Percentiles rank a stretch among this genome's conserved stretches.
Conservation (phyloP, 352 stramenopile genomes). For the Phytophthora agathidicida region DNA sequence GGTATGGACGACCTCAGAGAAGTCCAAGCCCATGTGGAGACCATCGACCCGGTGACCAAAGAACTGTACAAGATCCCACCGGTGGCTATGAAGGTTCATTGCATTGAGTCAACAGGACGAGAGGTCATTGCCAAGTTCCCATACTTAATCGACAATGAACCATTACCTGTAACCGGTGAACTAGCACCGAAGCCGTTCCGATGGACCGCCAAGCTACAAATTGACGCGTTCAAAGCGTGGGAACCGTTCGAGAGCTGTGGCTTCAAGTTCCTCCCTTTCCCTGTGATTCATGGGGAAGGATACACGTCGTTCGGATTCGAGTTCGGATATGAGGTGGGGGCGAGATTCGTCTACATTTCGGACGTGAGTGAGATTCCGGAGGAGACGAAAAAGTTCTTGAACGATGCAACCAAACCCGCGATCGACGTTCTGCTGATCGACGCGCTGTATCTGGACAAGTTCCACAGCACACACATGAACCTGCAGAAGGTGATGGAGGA, state of each 20-base stretch:
- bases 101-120: conserved; percentile 54
- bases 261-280: conserved; percentile 67
- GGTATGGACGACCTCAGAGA: conserved; percentile 88
- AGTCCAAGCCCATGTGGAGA: conserved; percentile 66
- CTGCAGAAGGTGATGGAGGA: conserved; percentile 69
- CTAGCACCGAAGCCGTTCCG: conserved; percentile 52
- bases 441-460: conserved; percentile 74
- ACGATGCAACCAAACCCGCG: conserved; percentile 45
- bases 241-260: conserved; percentile 53
- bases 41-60: conserved; percentile 59
- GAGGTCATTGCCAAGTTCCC: conserved; percentile 77
- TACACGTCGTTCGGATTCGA: conserved; percentile 86
- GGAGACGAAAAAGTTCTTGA: conserved; percentile 62
- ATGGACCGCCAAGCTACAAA: conserved; percentile 83
- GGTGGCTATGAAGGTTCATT: conserved; percentile 68
- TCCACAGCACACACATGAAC: conserved; percentile 89
- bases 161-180: background rate
- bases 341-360: conserved; percentile 88
- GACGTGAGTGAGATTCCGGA: conserved; percentile 83
- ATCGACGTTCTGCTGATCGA: conserved; percentile 90
- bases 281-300: conserved; percentile 79
- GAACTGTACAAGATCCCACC: conserved; percentile 64
- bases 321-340: conserved; percentile 72
- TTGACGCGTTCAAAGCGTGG: conserved; percentile 62
- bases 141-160: conserved; percentile 73